Base-by-base conservation (phyloP, 345 rosid species). In the Brassica nigra region DNA sequence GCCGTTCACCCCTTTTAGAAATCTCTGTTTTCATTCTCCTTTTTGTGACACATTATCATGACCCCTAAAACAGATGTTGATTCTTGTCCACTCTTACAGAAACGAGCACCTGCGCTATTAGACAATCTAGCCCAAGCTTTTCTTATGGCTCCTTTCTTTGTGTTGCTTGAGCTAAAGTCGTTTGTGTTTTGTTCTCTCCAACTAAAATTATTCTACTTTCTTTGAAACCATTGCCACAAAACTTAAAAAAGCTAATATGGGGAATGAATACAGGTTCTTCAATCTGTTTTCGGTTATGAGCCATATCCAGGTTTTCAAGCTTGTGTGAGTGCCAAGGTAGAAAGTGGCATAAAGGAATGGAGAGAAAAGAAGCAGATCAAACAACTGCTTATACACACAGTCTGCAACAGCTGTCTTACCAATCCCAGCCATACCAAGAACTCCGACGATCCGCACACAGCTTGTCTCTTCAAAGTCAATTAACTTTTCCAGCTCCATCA, bases 101-200 rank as follows among this genome's bases (percentile, higher is more conserved):
- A 86, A 85, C 92, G 99, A 8, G 93, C 97, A 49, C 97, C 97
- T 0, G 97, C 97, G 16, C 85, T 94, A 62, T 66, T 92, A 72
- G 97, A 92, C 84, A 91, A 92, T 81, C 82, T 95, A 71, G 47
- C 66, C n/a, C 97, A 90, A 76, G 97, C 99, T 42, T 76, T 95
- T 72, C 76, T 91, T n/a, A 91, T 86, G 89, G 97, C 99, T 78
- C 99, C 97, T 28, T 92, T 90, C 86, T 92, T 91, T n/a, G 99
- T 92, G 10, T 72, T 92, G 75, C 95, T 95, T 0, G 97, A 95
- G 97, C 97, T 90, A 75, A 77, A 12, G 37, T 15, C 64, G 15
- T 29, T 62, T 7, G 18, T 18, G 18, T 44, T 44, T 39, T 57
- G 3, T 29, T 44, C 18, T 18, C 18, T 18, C 18, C 18, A 18